Evolutionary conservation across 2,329 filamentous ascomycete species (phyloP).

Genomic region (Chaetothyriales sp.): DNA sequence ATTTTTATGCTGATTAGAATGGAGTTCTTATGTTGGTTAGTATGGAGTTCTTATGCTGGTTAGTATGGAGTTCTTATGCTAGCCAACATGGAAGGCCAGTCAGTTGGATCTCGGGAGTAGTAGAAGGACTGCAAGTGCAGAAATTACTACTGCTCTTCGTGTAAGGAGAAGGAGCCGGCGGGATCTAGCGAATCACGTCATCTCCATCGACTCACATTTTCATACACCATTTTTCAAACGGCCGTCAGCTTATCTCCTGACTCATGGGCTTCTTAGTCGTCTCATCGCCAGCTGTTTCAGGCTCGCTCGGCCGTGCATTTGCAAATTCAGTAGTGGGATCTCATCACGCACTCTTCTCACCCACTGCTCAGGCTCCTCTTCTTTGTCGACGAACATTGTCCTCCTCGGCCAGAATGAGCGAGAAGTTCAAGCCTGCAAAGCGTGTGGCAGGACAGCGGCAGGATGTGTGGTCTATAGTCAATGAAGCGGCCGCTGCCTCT

Average conservation of each 20-base stretch:
- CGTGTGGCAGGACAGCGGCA: constrained; percentile 38
- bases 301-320: background rate
- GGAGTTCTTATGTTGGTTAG: too few species aligned
- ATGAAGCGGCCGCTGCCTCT: constrained; percentile 51
- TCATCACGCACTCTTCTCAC: background rate
- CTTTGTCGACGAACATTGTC: constrained; percentile 5
- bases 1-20: too few species aligned
- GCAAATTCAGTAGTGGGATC: background rate
- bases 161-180: background rate
- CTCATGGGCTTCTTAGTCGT: background rate
- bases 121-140: too few species aligned
- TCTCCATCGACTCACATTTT: background rate
- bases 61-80: too few species aligned
- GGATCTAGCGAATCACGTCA: background rate
- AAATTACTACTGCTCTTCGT: too few species aligned
- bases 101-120: too few species aligned
- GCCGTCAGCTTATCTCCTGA: background rate
- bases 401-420: constrained; percentile 8
- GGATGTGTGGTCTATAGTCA: constrained; percentile 50
- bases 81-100: too few species aligned
- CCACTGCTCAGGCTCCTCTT: background rate
- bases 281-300: background rate
- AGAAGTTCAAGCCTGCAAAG: constrained; percentile 31
- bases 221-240: background rate
- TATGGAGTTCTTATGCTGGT: too few species aligned